Percentiles rank a stretch among this genome's conserved stretches.
Conservation (phyloP, 1,284 basidiomycete genomes). For the Ceratobasidium sp. region DNA sequence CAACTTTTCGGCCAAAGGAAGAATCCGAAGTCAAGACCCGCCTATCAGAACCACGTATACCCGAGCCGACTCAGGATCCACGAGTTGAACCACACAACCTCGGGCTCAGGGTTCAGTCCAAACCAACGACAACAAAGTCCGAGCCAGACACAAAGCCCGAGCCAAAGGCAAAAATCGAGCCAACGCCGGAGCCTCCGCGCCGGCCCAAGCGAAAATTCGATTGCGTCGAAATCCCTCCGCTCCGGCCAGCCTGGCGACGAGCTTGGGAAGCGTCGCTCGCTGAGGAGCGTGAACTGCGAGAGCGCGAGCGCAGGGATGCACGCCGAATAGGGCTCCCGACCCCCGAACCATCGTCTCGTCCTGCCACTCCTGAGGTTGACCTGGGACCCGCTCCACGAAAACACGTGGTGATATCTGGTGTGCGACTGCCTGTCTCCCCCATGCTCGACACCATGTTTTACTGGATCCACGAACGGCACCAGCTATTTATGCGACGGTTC, state of each 20-base stretch:
- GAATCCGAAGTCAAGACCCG: neutral
- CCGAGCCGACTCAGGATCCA: neutral
- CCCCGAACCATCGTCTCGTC: constrained; percentile 48
- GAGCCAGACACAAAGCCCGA: constrained; percentile 17
- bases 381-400: constrained; percentile 8
- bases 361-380: constrained; percentile 49
- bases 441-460: constrained; percentile 73
- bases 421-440: constrained; percentile 55
- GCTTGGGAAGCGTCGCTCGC: constrained; percentile 23
- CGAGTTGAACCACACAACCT: neutral
- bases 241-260: constrained; percentile 24
- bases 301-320: neutral
- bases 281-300: constrained; percentile 1
- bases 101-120: constrained; percentile 7
- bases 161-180: neutral
- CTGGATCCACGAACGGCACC: constrained; percentile 68
- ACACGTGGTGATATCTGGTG: constrained; percentile 54
- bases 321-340: neutral
- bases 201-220: constrained; percentile 16
- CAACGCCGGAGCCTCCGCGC: neutral
- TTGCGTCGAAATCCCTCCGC: constrained; percentile 35
- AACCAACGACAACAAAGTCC: neutral
- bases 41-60: neutral
- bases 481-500: constrained; percentile 67
- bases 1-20: neutral